Conservation (phyloP, 1,139 yeast species). For the Entelexis paramagnoliae region DNA sequence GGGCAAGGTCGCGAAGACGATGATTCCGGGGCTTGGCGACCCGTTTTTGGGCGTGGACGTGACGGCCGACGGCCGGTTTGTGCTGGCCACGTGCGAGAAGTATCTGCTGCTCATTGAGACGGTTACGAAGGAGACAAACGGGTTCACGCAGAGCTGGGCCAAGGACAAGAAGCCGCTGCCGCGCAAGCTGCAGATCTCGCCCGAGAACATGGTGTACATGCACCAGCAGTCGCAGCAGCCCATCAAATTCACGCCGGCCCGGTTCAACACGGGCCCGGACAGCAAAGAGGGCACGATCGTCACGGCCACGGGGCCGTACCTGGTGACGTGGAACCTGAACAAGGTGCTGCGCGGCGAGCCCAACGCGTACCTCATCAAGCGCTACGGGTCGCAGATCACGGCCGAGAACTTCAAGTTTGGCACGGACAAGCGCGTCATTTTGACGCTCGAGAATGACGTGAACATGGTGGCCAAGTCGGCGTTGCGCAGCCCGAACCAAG, state of each 20-base stretch:
- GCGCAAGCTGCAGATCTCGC: conserved; percentile 52
- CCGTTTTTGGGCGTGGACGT: conserved; percentile 55
- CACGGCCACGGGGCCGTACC: conserved; percentile 70
- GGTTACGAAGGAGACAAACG: conserved; percentile 46
- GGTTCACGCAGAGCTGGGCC: conserved; percentile 57
- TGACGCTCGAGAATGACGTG: conserved; percentile 63
- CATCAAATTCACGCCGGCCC: conserved; percentile 57
- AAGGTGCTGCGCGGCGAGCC: conserved; percentile 46
- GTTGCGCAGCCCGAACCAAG: conserved; percentile 36
- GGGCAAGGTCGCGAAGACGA: conserved; percentile 66
- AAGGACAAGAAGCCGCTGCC: conserved; percentile 61
- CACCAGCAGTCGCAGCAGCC: conserved; percentile 43
- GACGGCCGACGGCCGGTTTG: conserved; percentile 72
- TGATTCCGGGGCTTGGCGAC: conserved; percentile 74
- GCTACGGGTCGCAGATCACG: conserved; percentile 52
- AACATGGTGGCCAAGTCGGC: conserved; percentile 50
- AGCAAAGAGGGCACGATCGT: conserved; percentile 61
- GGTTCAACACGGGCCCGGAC: conserved; percentile 59
- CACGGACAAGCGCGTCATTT: conserved; percentile 56
- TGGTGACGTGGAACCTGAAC: conserved; percentile 68
- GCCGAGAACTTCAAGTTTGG: conserved; percentile 75
- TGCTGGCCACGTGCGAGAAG: conserved; percentile 65
- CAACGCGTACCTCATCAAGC: conserved; percentile 53
- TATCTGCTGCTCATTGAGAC: conserved; percentile 62
- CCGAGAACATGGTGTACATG: conserved; percentile 64